phyloP scores from a whole-genome alignment of 2,329 filamentous ascomycete genomes.

The Exophiala bonariae region DNA sequence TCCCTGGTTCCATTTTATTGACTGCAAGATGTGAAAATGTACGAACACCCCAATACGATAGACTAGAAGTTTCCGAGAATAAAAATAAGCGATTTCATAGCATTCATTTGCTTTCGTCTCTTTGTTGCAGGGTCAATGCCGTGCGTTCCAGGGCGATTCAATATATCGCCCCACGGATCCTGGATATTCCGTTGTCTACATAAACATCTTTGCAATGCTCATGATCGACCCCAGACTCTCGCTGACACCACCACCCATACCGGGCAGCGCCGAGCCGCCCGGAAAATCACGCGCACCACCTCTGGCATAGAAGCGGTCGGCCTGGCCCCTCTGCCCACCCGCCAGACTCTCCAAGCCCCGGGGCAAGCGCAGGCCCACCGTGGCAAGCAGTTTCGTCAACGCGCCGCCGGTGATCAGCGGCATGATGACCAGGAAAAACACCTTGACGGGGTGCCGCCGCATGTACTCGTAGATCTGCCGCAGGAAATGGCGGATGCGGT shows the following conservation, averaged over 20 bases:
- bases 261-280: constrained; percentile 26
- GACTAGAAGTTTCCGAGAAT: not conserved
- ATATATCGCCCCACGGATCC: not conserved
- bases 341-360: constrained; percentile 49
- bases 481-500: constrained; percentile 74
- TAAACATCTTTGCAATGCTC: constrained; percentile 53
- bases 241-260: constrained; percentile 37
- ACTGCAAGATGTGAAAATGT: too few relatives aligned
- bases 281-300: constrained; percentile 32
- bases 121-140: too few relatives aligned
- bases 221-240: constrained; percentile 50
- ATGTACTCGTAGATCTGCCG: constrained; percentile 80
- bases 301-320: constrained; percentile 31
- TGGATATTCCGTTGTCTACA: constrained; percentile 37
- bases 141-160: too few relatives aligned
- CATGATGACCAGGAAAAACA: constrained; percentile 83
- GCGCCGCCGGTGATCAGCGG: constrained; percentile 83
- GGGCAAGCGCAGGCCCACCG: constrained; percentile 78
- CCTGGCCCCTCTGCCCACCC: constrained; percentile 37
- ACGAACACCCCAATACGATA: too few relatives aligned
- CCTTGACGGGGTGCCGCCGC: constrained; percentile 79
- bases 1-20: too few relatives aligned
- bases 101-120: too few relatives aligned
- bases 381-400: constrained; percentile 71
- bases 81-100: not conserved